These are phyloP conservation scores for Fomitopsis betulina DNA, from an alignment of 1,284 basidiomycete species.

Conservation along the genomic window DNA sequence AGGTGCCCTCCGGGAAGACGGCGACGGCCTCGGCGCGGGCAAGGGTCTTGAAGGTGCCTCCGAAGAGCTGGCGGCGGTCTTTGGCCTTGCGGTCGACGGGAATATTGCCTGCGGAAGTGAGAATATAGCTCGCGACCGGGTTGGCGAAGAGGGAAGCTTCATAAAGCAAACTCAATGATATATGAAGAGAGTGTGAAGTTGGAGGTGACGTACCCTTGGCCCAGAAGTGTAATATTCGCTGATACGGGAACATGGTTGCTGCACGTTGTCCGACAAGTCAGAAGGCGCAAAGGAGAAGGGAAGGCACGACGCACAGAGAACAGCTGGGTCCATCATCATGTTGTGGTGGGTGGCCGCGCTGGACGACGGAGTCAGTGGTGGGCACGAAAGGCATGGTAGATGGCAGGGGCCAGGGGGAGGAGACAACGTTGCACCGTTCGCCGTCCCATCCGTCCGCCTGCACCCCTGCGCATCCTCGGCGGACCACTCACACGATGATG, in stretches of 20 bases:
- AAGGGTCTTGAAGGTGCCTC: slow-evolving; percentile 85
- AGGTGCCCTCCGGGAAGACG: slow-evolving; percentile 92
- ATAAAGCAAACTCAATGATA: background rate
- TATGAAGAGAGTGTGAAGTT: background rate
- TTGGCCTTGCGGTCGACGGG: slow-evolving; percentile 83
- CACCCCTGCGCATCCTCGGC: slow-evolving; percentile 5
- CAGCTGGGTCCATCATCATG: slow-evolving; percentile 86
- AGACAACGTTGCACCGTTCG: background rate
- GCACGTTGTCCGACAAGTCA: background rate
- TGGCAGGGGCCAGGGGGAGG: background rate
- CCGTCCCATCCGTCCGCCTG: slow-evolving; percentile 1
- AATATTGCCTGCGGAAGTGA: slow-evolving; percentile 91
- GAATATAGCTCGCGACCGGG: slow-evolving; percentile 66
- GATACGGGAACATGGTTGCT: slow-evolving; percentile 77
- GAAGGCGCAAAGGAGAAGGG: background rate
- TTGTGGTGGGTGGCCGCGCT: slow-evolving; percentile 88
- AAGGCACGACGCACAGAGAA: slow-evolving; percentile 58
- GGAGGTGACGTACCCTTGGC: slow-evolving; percentile 58
- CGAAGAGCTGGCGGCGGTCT: slow-evolving; percentile 79
- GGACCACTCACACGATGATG: slow-evolving; percentile 74
- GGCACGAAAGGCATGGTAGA: background rate
- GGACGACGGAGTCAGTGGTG: slow-evolving; percentile 6
- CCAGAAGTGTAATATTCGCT: slow-evolving; percentile 90
- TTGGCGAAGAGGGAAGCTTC: slow-evolving; percentile 74
- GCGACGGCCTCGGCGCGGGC: slow-evolving; percentile 78